Base-by-base conservation (phyloP, 2,329 filamentous ascomycete species). In the Fusarium sp. region DNA sequence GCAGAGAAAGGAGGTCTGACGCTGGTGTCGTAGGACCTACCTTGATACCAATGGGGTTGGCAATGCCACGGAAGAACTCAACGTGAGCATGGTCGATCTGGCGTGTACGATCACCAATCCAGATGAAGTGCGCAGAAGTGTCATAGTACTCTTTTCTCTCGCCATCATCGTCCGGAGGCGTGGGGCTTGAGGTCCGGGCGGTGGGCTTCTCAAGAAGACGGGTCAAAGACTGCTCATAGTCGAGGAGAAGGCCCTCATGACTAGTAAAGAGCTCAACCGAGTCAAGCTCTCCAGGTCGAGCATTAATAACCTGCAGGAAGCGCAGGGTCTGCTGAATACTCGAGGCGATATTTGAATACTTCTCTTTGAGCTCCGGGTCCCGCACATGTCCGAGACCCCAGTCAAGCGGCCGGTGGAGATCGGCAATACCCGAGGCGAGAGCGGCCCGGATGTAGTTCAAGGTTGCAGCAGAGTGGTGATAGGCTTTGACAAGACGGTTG, bases 41-140 rank as follows among this genome's bases (percentile, higher is more conserved):
- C 80, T 99, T 99, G 80, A 99, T 90, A 64, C 96, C 96, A 72
- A 99, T 93, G 1, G 96, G 96, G 81, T 99, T 99, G 74, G 93
- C 91, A 70, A 99, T 91, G 59, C 96, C 96, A 43, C 96, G 91
- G 86, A 98, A 97, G 84, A 96, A 99, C 80, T 99, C 96, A 65
- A 99, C 91, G 79, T 99, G 96, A 0, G 91, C 95, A 72, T 95
- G 93, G 76, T 96, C 91, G 43, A 97, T 88, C 80, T 98, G 95
- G 45, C 96, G 89, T 3, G 96, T 99, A 69, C 96, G 92, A 79
- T 99, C 96, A 54, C 96, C 96, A 73, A 99, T 96, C 96, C 96
- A 99, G 77, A 99, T 87, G 83, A 99, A 98, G 78, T 99, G 96
- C 0, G 93, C 93, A 6, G 93, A 97, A 0, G 95, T 98, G 80